Evolutionary conservation across 2,329 filamentous ascomycete species (phyloP).

Genomic region (Rhinocladiella similis): DNA sequence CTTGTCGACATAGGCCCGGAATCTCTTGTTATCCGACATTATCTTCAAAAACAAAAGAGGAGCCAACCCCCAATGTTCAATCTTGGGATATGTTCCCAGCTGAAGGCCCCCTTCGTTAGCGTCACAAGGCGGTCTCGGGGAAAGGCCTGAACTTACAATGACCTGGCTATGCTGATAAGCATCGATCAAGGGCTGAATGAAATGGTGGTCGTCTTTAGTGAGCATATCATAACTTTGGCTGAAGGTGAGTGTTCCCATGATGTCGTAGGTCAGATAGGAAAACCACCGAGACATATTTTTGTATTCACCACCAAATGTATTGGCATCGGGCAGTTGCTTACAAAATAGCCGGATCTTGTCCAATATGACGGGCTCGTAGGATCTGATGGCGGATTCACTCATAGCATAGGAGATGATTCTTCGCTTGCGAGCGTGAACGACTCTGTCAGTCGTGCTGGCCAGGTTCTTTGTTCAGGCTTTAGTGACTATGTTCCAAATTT

Average conservation of each 20-base stretch:
- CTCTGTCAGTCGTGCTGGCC: conserved; percentile 7
- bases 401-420: conserved; percentile 36
- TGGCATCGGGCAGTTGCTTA: not conserved
- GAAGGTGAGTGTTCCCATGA: conserved; percentile 13
- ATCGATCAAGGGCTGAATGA: conserved; percentile 8
- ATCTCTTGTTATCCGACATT: conserved; percentile 1
- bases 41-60: conserved; percentile 1
- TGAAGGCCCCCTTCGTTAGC: not conserved
- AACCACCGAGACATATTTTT: conserved; percentile 8
- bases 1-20: conserved; percentile 1
- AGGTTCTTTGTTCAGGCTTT: not conserved
- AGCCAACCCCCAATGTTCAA: not conserved
- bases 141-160: conserved; percentile 1
- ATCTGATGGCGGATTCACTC: conserved; percentile 33
- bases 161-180: conserved; percentile 2
- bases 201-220: conserved; percentile 1
- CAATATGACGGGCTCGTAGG: not conserved
- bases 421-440: conserved; percentile 25
- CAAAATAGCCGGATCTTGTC: conserved; percentile 5
- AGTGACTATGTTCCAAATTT: not conserved
- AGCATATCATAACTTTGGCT: conserved; percentile 13
- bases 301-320: not conserved
- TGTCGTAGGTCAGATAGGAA: conserved; percentile 12
- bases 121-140: too few relatives aligned
- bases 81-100: conserved; percentile 2